Conservation (phyloP, 371 early-diverging fungal genomes). For the Mortierella sp. region DNA sequence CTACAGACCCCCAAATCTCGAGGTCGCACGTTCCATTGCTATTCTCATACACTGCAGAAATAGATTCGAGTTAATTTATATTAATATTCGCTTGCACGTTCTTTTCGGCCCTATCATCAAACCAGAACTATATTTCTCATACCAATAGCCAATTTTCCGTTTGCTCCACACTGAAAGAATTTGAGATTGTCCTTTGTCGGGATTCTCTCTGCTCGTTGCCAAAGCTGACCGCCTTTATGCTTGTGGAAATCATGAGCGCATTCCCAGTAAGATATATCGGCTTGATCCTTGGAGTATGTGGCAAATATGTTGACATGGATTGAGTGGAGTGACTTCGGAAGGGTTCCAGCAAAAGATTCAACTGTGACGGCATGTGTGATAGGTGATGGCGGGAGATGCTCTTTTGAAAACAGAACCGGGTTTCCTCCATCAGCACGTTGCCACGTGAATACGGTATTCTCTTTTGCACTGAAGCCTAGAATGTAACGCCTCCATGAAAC, state of each 20-base stretch:
- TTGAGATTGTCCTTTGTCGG: constrained; percentile 31
- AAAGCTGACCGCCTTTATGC: constrained; percentile 26
- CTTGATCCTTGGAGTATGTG: constrained; percentile 39
- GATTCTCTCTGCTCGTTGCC: constrained; percentile 44
- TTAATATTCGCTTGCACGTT: background rate
- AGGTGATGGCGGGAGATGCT: constrained; percentile 32
- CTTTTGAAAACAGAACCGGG: constrained; percentile 47
- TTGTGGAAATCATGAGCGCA: constrained; percentile 45
- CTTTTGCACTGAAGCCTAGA: constrained; percentile 46
- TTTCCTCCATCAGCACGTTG: constrained; percentile 32
- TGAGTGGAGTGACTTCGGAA: constrained; percentile 53
- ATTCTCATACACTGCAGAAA: constrained; percentile 32
- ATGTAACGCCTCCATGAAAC: constrained; percentile 54
- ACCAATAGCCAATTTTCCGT: constrained; percentile 53
- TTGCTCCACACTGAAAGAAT: constrained; percentile 54
- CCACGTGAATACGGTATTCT: constrained; percentile 54
- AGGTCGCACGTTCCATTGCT: constrained; percentile 26
- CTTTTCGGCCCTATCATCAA: background rate
- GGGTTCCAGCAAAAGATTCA: constrained; percentile 51
- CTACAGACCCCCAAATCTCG: constrained; percentile 52
- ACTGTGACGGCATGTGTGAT: constrained; percentile 42
- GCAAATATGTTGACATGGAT: constrained; percentile 52
- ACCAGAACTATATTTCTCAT: constrained; percentile 2
- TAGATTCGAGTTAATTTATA: no score
- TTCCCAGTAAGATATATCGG: constrained; percentile 56